Evolutionary conservation across 2,329 filamentous ascomycete species (phyloP).

Genomic region (Trichoderma atrobrunneum): DNA sequence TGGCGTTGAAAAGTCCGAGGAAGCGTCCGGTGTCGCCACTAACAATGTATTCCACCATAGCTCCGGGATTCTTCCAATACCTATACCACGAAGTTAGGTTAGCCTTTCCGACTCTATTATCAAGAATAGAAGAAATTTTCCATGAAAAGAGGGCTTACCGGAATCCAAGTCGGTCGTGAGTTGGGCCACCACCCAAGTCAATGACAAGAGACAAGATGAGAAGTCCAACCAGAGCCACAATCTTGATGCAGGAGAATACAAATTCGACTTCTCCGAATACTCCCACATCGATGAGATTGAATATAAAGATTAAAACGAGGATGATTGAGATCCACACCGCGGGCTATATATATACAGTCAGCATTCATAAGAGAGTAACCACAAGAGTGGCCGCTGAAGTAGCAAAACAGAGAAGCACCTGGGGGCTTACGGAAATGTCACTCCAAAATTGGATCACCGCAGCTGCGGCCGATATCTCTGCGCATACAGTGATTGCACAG

Average conservation of each 20-base stretch:
- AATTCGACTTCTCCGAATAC: constrained; percentile 46
- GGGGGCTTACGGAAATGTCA: constrained; percentile 26
- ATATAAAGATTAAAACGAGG: constrained; percentile 43
- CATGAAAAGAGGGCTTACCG: background rate
- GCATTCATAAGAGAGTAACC: background rate
- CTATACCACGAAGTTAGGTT: constrained; percentile 28
- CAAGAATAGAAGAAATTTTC: fast-evolving
- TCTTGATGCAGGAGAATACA: constrained; percentile 57
- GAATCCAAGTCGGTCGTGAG: constrained; percentile 62
- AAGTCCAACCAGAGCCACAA: constrained; percentile 50
- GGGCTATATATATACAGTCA: constrained; percentile 29
- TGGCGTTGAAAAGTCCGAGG: constrained; percentile 51
- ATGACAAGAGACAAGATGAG: constrained; percentile 63
- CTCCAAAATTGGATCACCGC: constrained; percentile 47
- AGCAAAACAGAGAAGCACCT: background rate
- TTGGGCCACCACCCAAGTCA: constrained; percentile 66
- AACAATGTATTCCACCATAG: constrained; percentile 35
- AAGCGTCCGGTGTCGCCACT: constrained; percentile 57
- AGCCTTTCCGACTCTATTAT: background rate
- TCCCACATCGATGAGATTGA: constrained; percentile 47
- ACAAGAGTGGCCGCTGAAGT: no score
- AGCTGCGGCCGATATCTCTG: constrained; percentile 44
- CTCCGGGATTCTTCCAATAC: constrained; percentile 44
- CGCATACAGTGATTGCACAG: constrained; percentile 44
- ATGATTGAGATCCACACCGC: constrained; percentile 50